Evolutionary conservation across 1,284 basidiomycete species (phyloP), one percentile per base, ranked within the genome.

Genomic region (Ganoderma multipileum): DNA sequence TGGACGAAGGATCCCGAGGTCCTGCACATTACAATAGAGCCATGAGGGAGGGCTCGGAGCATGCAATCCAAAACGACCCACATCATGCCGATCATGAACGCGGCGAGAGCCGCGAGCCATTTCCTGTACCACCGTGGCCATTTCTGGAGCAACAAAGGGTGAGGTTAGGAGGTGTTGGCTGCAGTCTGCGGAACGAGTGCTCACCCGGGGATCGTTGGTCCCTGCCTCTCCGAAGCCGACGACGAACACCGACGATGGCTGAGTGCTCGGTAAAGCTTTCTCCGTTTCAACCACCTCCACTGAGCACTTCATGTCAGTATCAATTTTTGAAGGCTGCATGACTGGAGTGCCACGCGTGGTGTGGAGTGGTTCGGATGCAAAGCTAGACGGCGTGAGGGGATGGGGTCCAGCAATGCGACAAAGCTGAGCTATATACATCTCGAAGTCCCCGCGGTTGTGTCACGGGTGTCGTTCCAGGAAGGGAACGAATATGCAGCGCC

Each of bases 241-340:
- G 47, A 52, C 47, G 47, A 52, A 26, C 47, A 26, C 23, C 47
- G 47, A 9, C 5, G 47, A 26, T 14, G 23, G 23, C 47, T 52
- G 47, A 14, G 47, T 26, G 47, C 11, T 52, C 47, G 47, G 47
- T 12, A 12, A 52, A 52, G 47, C 47, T 26, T 28, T 52, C 47
- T 52, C 47, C n/a, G 47, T 52, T 52, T 52, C 23, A 52, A 26
- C 47, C 47, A 52, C 47, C 23, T 52, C 47, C 47, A 52, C 47
- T 12, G 47, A 52, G 23, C 23, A 52, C 23, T 52, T 52, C 47
- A 14, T 52, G 47, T 52, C 47, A 26, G 23, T 52, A 23, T 52
- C 47, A 12, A 14, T 12, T 26, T 52, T 52, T 14, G 47, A 52
- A 52, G 47, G 9, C 9, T 52, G 47, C 23, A n/a, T 52, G 47